Evolutionary conservation across 1,139 yeast genomes (phyloP), one percentile per base, ranked within the genome.

Genomic region (Geotrichum citri-aurantii): DNA sequence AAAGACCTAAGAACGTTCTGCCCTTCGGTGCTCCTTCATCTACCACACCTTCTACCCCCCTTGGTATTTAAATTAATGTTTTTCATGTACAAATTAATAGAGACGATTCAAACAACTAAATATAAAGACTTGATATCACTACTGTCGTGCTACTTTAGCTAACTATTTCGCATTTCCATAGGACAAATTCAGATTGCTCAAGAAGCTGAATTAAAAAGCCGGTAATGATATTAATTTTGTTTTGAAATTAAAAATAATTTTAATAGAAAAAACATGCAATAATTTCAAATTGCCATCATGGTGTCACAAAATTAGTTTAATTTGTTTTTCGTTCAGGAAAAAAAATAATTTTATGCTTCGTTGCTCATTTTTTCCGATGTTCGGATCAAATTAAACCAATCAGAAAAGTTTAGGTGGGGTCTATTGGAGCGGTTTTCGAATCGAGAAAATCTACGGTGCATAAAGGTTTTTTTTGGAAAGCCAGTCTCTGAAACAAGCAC

Each of bases 1-100:
- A 75, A 71, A 70, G 75, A 47, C 77, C 78, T 49, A 71, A 70
- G 69, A 70, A 71, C 50, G 71, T 75, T 52, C 63, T 66, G 62
- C 77, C 76, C 37, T 75, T 75, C 64, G 74, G 74, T 52, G 70
- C 74, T 33, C 69, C 73, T 50, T 63, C 72, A 21, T 63, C 70
- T 24, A 60, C 69, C 53, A 64, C 66, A 31, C 72, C 73, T n/a
- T 65, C 71, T 29, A 70, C 73, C 48, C 73, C 73, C 52, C 62
- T 70, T 56, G 63, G 62, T 48, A 59, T 67, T 59, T 69, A 68
- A 58, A 37, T 24, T 19, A 40, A 37, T 37, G 19, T 37, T 14
- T 37, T 14, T n/a, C 5, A 37, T 37, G 42, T 37, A 37, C n/a
- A 37, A n/a, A 14, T 37, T 2, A 37, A 37, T 37, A 37, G 17